Evolutionary conservation across 1,284 basidiomycete species (phyloP).

Genomic region (Trichosporon sp.): DNA sequence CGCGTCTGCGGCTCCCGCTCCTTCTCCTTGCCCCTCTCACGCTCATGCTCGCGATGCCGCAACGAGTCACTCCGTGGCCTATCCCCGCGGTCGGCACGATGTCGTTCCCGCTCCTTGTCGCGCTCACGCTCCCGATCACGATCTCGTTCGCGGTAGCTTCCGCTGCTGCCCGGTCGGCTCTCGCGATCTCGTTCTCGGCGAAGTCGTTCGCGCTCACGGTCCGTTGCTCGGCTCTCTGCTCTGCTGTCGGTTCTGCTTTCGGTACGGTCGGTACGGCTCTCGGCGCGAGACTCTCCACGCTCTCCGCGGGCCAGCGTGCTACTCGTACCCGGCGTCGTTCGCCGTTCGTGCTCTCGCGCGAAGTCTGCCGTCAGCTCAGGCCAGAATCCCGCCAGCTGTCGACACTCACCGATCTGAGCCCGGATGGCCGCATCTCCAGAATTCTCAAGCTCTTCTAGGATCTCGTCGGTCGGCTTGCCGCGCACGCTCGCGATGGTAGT

Average conservation of each 20-base stretch:
- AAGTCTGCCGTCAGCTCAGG: not conserved
- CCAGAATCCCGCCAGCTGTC: not conserved
- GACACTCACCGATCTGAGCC: not conserved
- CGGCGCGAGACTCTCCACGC: not conserved
- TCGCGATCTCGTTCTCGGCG: not conserved
- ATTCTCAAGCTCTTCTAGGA: not conserved
- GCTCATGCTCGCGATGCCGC: not conserved
- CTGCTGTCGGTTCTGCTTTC: not conserved
- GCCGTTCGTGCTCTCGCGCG: not conserved
- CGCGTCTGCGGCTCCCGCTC: not conserved
- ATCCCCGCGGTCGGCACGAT: not conserved
- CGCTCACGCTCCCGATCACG: not conserved
- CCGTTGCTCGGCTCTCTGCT: not conserved
- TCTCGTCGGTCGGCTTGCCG: not conserved
- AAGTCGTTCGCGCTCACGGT: not conserved
- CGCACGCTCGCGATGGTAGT: not conserved
- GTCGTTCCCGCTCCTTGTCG: conserved; percentile 1
- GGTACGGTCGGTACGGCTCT: not conserved
- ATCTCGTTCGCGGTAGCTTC: not conserved
- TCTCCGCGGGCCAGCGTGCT: not conserved
- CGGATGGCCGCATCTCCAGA: not conserved
- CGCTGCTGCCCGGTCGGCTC: not conserved
- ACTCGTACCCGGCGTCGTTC: not conserved
- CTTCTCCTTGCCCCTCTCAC: too few species aligned
- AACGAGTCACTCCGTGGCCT: not conserved